phyloP scores from a whole-genome alignment of 2,329 filamentous ascomycete species.

The Alternaria viburni region DNA sequence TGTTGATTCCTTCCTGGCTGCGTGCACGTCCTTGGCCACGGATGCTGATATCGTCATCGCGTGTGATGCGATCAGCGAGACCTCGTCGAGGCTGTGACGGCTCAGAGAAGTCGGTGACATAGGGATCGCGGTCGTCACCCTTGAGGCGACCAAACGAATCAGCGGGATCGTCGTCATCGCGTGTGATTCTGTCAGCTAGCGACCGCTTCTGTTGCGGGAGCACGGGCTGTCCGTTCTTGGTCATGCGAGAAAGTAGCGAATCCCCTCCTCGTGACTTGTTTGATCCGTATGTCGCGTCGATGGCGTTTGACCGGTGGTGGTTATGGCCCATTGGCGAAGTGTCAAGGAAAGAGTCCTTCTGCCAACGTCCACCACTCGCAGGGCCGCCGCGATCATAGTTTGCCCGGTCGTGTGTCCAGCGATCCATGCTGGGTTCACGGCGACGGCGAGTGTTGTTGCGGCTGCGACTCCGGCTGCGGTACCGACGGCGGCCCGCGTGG shows the following conservation, averaged over 20 bases:
- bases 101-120: constrained; percentile 35
- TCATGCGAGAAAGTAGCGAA: constrained; percentile 42
- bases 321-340: constrained; percentile 50
- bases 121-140: constrained; percentile 35
- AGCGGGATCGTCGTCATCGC: constrained; percentile 31
- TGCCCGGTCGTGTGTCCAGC: constrained; percentile 41
- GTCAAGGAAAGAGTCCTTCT: constrained; percentile 35
- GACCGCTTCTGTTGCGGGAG: constrained; percentile 28
- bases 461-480: constrained; percentile 50
- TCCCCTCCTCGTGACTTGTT: constrained; percentile 21
- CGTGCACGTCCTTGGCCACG: constrained; percentile 24
- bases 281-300: constrained; percentile 36
- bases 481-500: constrained; percentile 52
- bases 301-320: constrained; percentile 53
- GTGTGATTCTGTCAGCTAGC: constrained; percentile 40
- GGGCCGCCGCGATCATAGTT: constrained; percentile 27
- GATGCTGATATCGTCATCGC: constrained; percentile 26
- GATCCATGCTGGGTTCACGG: constrained; percentile 32
- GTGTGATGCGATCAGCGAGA: constrained; percentile 33
- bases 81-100: constrained; percentile 21
- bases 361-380: constrained; percentile 30
- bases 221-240: constrained; percentile 41
- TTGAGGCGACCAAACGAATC: constrained; percentile 40
- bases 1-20: constrained; percentile 40
- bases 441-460: constrained; percentile 21